These are phyloP conservation scores for Begonia masoniana DNA, from an alignment of 306 rosid genomes.

Conservation along the genomic window DNA sequence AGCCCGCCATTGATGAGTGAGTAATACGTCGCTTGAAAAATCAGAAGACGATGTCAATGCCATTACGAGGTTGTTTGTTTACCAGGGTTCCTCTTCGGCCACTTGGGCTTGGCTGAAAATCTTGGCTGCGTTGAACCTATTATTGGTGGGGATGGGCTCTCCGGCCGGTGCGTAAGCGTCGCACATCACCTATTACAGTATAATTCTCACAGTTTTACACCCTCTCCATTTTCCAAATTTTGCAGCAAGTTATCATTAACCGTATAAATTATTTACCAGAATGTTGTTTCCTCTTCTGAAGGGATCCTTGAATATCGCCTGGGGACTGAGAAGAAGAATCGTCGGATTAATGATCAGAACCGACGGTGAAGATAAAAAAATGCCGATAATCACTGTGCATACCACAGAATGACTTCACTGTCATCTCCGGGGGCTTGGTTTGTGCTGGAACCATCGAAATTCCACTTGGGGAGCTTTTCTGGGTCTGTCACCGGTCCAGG, in stretches of 20 bases:
- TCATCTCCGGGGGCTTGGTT: constrained; percentile 38
- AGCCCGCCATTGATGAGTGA: no score
- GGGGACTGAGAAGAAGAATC: constrained; percentile 20
- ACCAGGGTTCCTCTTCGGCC: constrained; percentile 46
- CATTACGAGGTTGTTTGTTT: constrained; percentile 1
- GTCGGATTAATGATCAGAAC: constrained; percentile 4
- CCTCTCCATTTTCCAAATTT: no score
- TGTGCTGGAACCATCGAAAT: constrained; percentile 49
- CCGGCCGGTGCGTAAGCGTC: constrained; percentile 36
- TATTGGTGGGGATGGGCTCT: constrained; percentile 40
- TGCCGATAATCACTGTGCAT: not conserved
- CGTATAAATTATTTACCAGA: constrained; percentile 17
- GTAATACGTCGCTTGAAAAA: not conserved
- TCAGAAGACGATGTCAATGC: not conserved
- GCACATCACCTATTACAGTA: constrained; percentile 29
- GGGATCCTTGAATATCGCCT: constrained; percentile 40
- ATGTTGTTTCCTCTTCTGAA: constrained; percentile 40
- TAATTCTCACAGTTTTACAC: no score
- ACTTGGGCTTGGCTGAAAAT: constrained; percentile 28
- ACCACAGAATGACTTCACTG: constrained; percentile 43
- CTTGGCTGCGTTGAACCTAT: constrained; percentile 34
- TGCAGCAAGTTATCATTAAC: no score
- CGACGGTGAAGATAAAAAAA: not conserved
- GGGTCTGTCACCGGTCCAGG: constrained; percentile 30
- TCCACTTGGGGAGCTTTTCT: constrained; percentile 38